phyloP scores from a whole-genome alignment of 2,329 filamentous ascomycete genomes.

The Colletotrichum falcatum region DNA sequence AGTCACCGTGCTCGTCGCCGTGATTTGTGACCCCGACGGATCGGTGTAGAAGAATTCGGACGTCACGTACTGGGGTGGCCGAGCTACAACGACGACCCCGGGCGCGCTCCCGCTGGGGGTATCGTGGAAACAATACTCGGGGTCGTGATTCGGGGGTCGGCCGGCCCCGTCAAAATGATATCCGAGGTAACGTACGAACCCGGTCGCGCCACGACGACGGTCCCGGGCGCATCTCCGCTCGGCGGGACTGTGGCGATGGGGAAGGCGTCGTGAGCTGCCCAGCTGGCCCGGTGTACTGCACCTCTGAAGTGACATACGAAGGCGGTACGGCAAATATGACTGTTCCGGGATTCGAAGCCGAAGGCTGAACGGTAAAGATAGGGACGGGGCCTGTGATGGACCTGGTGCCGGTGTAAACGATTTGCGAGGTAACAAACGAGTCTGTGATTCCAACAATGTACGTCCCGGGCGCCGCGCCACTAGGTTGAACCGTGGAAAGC shows the following conservation, averaged over 20 bases:
- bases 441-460: conserved; percentile 18
- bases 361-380: conserved; percentile 19
- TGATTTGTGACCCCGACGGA: background rate
- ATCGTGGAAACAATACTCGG: background rate
- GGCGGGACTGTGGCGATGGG: conserved; percentile 25
- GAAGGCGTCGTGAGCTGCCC: conserved; percentile 13
- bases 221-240: background rate
- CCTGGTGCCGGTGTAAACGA: conserved; percentile 3
- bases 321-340: conserved; percentile 21
- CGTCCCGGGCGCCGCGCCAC: conserved; percentile 18
- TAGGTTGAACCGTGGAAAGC: conserved; percentile 13
- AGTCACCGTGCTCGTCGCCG: background rate
- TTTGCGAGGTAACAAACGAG: conserved; percentile 14
- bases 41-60: background rate
- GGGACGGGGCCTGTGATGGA: conserved; percentile 2
- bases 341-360: conserved; percentile 19
- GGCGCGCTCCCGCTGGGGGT: conserved; percentile 22
- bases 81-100: too few species aligned
- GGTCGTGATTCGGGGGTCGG: background rate
- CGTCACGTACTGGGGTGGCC: background rate
- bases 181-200: background rate
- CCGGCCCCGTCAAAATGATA: background rate
- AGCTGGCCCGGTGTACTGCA: conserved; percentile 5
- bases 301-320: conserved; percentile 27
- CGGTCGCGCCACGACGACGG: background rate